Evolutionary conservation across 2,329 filamentous ascomycete genomes (phyloP), one percentile per base, ranked within the genome.

Genomic region (Fusarium anguioides): DNA sequence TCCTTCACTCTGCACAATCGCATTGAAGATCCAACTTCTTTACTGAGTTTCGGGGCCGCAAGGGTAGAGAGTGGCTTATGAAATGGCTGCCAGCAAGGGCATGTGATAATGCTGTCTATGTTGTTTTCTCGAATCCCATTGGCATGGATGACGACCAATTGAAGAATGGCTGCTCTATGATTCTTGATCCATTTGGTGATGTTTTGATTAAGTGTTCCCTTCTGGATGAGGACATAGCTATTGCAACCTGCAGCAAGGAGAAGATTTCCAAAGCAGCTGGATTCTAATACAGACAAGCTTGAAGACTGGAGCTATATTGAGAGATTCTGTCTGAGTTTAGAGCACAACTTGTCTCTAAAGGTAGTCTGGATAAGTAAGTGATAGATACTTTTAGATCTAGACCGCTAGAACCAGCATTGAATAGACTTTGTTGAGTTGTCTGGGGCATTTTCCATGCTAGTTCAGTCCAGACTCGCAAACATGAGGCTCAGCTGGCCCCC

Each of bases 1-100:
- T 24, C 17, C 48, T 4, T 18, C 17, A 8, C 48, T 51, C 1
- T 45, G 48, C 8, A 6, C 2, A 45, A 20, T 20, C 37, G 37
- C 8, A 1, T 24, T 8, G 4, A 51, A 7, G 39, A 51, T 9
- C 48, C 48, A 2, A 51, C 37, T 3, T 18, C 48, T 33, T n/a
- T 46, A 1, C 48, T 5, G 39, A 51, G 17, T 45, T 51, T 18
- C 11, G 8, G 4, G 14, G 48, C 17, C 7, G 45, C 3, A 45
- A 51, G 23, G 48, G 48, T 4, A 51, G 48, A 1, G n/a, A 26
- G 6, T 51, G 48, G 48, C 2, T 45, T 2, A 51, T 51, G 27
- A 51, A 51, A 26, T 51, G 48, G 48, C 10, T 51, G 18, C 48
- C 48, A 3, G 48, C 48, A 20, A 23, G 48, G 42, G 48, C 48